These are phyloP conservation scores for Kingdonia uniflora DNA, from an alignment of 164 flowering plant genomes.

Conservation along the genomic window DNA sequence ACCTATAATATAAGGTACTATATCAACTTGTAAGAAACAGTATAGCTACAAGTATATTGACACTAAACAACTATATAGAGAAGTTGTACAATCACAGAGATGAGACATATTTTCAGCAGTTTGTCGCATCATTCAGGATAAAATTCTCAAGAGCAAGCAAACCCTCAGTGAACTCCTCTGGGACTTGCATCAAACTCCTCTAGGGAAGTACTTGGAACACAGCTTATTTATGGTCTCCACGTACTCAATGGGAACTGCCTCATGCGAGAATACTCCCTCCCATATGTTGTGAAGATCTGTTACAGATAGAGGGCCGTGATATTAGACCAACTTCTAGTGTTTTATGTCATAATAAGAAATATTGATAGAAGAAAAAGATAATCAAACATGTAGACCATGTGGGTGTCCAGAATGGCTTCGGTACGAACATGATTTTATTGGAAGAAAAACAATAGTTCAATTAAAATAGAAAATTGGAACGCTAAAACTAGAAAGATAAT, in stretches of 20 bases:
- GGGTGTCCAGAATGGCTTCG: too few species aligned
- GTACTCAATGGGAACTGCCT: slow-evolving; percentile 36
- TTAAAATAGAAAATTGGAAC: background rate
- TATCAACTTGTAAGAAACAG: too few species aligned
- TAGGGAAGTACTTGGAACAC: slow-evolving; percentile 41
- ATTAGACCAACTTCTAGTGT: background rate
- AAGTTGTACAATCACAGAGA: too few species aligned
- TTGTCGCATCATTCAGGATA: too few species aligned
- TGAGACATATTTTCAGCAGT: too few species aligned
- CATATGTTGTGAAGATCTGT: slow-evolving; percentile 68
- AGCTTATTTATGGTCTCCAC: slow-evolving; percentile 40
- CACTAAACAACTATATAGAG: too few species aligned
- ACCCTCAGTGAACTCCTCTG: slow-evolving; percentile 4
- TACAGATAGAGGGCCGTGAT: background rate
- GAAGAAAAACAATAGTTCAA: background rate
- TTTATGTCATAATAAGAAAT: background rate
- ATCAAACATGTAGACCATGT: too few species aligned
- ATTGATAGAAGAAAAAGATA: background rate
- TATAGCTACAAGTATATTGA: too few species aligned
- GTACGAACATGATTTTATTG: background rate
- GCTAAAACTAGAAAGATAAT: too few species aligned
- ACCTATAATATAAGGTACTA: too few species aligned
- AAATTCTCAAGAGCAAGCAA: background rate
- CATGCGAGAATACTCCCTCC: slow-evolving; percentile 50
- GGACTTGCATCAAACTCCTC: slow-evolving; percentile 6